Conservation (phyloP, 768 basidiomycete species). For the Suillus weaverae region DNA sequence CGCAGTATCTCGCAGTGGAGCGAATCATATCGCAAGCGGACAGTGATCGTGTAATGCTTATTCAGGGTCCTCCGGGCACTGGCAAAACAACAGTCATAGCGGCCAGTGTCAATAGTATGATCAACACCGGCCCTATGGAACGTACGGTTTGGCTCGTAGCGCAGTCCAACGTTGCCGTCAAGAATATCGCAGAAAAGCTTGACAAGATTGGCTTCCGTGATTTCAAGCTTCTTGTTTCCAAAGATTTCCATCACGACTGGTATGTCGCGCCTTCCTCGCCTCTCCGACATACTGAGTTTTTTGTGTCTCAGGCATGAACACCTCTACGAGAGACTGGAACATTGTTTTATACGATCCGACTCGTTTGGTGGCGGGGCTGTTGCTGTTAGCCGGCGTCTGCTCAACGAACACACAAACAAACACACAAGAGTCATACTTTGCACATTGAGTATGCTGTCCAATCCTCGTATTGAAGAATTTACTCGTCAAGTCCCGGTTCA, state of each 20-base stretch:
- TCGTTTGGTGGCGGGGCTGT: conserved; percentile 19
- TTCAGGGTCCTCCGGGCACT: conserved; percentile 43
- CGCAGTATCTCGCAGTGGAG: conserved; percentile 30
- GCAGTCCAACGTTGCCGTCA: conserved; percentile 53
- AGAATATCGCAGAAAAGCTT: conserved; percentile 53
- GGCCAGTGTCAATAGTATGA: conserved; percentile 30
- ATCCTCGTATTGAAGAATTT: conserved; percentile 16
- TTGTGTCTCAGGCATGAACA: conserved; percentile 47
- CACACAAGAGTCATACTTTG: conserved; percentile 41
- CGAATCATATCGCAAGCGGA: conserved; percentile 27
- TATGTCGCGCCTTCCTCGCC: conserved; percentile 17
- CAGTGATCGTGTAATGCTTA: conserved; percentile 22
- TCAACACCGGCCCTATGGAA: conserved; percentile 8
- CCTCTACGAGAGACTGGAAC: conserved; percentile 38
- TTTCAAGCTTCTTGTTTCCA: conserved; percentile 46
- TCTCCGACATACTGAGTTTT: background rate
- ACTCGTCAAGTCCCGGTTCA: conserved; percentile 34
- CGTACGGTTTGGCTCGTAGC: conserved; percentile 41
- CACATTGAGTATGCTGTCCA: conserved; percentile 49
- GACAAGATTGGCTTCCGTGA: conserved; percentile 28
- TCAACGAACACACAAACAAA: conserved; percentile 12
- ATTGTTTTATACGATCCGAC: conserved; percentile 40
- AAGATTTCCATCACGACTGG: conserved; percentile 49
- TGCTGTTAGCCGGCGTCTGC: conserved; percentile 24
- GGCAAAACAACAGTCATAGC: conserved; percentile 48